Evolutionary conservation across 768 basidiomycete genomes (phyloP), one percentile per base, ranked within the genome.

Genomic region (Daedaleopsis sinensis): DNA sequence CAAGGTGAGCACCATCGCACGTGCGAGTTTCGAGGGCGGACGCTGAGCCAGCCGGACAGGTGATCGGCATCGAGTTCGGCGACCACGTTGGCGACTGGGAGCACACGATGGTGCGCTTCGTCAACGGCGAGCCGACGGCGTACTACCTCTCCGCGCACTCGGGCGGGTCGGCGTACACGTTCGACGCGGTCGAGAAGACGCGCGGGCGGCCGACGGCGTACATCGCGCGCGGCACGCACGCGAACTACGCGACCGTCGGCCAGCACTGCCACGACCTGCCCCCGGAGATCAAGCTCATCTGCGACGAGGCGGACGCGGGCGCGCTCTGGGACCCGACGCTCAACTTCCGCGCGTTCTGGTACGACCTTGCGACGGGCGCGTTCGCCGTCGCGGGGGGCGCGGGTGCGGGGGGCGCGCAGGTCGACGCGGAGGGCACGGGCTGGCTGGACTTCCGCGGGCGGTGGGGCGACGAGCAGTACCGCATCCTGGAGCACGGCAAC

Each of bases 21-120:
- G 21, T 19, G 13, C 12, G n/a, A 38, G 49, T 9, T 18, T 5
- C 24, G 47, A 39, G 44, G 11, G 16, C 38, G 8, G 9, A 27
- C 39, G 23, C 44, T 23, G 3, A 11, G 9, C 37, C 18, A 37
- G 3, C 15, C 8, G 21, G n/a, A 35, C 51, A 68, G 64, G 67
- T 69, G 19, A 66, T 72, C 32, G 70, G 63, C 48, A 54, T 68
- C 18, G 62, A 63, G 48, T 69, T 71, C 35, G 73, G 72, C 19
- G 68, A 71, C 51, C 72, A 73, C 53, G 70, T 75, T 53, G 74
- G 74, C 3, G 74, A 75, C 61, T 74, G 72, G 73, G 73, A 75
- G 62, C 73, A 75, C 63, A 68, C 65, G 43, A 74, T 73, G 72
- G 68, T 75, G 19, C 72, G 74, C 44, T 75, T 75, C 63, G 49